These are phyloP conservation scores for Cryptosporidium viatorum DNA, from an alignment of 169 alveolate genomes.

Conservation along the genomic window DNA sequence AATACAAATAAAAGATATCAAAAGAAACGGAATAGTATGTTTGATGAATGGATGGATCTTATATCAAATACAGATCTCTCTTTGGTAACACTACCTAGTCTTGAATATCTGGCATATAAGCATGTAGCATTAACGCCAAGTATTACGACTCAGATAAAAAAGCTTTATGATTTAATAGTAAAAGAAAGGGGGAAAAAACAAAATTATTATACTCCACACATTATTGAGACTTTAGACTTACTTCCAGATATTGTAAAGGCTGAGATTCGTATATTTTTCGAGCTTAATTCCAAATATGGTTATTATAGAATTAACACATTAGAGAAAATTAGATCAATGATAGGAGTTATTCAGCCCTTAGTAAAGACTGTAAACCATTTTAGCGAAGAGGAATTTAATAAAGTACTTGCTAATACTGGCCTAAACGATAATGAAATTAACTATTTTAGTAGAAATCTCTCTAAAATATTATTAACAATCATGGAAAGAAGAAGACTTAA, in stretches of 20 bases:
- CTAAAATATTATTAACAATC: slow-evolving; percentile 23
- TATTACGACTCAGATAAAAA: not conserved
- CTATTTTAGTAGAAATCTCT: slow-evolving; percentile 19
- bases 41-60: slow-evolving; percentile 11
- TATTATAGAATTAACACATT: slow-evolving; percentile 18
- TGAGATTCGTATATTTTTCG: slow-evolving; percentile 34
- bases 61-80: slow-evolving; percentile 53
- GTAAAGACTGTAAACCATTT: slow-evolving; percentile 3
- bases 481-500: slow-evolving; percentile 10
- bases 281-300: slow-evolving; percentile 2
- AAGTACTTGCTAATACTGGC: not conserved
- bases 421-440: slow-evolving; percentile 18
- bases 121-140: slow-evolving; percentile 62
- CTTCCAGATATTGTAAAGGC: slow-evolving; percentile 49
- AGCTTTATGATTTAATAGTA: not conserved
- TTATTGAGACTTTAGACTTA: not conserved
- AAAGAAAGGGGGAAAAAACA: not conserved
- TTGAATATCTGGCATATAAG: slow-evolving; percentile 20
- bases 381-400: slow-evolving; percentile 27
- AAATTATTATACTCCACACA: not conserved
- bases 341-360: slow-evolving; percentile 21
- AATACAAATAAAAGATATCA: not conserved
- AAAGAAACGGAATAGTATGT: not conserved
- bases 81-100: not conserved
- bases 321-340: slow-evolving; percentile 60